A percentile compares a stretch with the other conserved stretches of the same genome.
Conservation (phyloP, 257 asterid species). For the Lycium barbarum region DNA sequence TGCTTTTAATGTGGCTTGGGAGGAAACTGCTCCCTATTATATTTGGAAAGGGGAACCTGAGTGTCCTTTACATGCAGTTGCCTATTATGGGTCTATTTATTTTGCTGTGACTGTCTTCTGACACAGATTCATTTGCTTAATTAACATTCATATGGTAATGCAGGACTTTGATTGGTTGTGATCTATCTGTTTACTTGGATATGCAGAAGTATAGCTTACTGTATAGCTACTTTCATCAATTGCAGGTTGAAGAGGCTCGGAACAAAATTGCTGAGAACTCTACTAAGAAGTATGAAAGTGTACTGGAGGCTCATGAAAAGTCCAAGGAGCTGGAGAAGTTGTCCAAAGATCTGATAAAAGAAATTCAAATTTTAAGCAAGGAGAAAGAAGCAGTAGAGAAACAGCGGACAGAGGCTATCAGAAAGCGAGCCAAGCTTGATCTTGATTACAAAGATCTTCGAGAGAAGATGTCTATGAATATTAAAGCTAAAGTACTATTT, state of each 20-base stretch:
- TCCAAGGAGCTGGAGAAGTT: conserved; percentile 80
- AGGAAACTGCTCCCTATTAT: background rate
- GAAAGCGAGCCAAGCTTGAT: conserved; percentile 89
- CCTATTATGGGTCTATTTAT: background rate
- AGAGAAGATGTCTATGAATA: conserved; percentile 74
- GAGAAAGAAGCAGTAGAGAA: conserved; percentile 91
- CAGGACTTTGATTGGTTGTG: conserved; percentile 16
- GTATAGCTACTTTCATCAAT: conserved; percentile 24
- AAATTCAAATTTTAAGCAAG: conserved; percentile 74
- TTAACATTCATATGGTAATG: background rate
- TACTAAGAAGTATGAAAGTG: conserved; percentile 66
- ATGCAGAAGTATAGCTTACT: background rate
- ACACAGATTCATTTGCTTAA: conserved; percentile 10
- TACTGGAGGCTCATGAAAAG: conserved; percentile 82
- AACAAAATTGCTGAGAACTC: conserved; percentile 72
- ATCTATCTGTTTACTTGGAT: background rate
- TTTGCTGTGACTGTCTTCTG: background rate
- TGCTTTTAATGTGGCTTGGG: background rate
- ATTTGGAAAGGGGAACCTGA: conserved; percentile 21
- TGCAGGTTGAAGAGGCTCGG: conserved; percentile 89
- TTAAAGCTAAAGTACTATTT: conserved; percentile 74
- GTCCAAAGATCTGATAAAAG: conserved; percentile 80
- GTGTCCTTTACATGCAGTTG: background rate
- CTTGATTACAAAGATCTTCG: conserved; percentile 88
- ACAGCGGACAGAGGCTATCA: conserved; percentile 81